Conservation (phyloP, 2,329 filamentous ascomycete genomes). For the Ophiostoma ips region DNA sequence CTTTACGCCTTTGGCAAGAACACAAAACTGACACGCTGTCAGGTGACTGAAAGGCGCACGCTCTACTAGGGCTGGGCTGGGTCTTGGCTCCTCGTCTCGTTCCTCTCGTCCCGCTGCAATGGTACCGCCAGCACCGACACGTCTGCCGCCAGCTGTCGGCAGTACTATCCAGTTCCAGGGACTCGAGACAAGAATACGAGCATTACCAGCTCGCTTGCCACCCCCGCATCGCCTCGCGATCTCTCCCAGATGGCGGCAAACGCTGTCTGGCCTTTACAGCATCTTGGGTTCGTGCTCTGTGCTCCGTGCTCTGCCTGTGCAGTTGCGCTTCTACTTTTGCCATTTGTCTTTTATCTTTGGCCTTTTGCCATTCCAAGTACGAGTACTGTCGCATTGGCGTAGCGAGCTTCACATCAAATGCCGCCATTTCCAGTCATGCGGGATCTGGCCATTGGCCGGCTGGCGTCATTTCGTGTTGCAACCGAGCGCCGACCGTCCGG, state of each 20-base stretch:
- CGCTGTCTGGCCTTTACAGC: background rate
- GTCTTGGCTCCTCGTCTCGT: no score
- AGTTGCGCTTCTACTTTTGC: no score
- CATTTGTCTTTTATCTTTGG: no score
- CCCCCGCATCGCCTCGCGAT: background rate
- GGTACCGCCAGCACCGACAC: background rate
- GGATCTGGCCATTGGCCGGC: no score
- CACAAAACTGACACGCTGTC: conserved; percentile 8
- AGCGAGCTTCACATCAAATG: no score
- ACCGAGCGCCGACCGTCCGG: no score
- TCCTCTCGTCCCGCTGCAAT: background rate
- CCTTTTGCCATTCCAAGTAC: no score
- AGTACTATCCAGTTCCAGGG: background rate
- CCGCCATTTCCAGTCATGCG: no score
- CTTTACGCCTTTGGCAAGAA: no score
- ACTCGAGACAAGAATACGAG: no score
- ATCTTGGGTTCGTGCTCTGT: background rate
- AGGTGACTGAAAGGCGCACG: conserved; percentile 5
- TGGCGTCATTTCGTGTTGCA: no score
- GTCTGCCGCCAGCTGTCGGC: background rate
- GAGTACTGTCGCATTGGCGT: no score
- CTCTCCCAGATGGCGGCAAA: background rate
- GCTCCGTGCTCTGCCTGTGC: background rate
- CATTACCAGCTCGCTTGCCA: background rate
- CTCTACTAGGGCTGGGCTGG: background rate